These are phyloP conservation scores for Starmerella asiatica DNA, from an alignment of 805 yeast species.

Conservation along the genomic window DNA sequence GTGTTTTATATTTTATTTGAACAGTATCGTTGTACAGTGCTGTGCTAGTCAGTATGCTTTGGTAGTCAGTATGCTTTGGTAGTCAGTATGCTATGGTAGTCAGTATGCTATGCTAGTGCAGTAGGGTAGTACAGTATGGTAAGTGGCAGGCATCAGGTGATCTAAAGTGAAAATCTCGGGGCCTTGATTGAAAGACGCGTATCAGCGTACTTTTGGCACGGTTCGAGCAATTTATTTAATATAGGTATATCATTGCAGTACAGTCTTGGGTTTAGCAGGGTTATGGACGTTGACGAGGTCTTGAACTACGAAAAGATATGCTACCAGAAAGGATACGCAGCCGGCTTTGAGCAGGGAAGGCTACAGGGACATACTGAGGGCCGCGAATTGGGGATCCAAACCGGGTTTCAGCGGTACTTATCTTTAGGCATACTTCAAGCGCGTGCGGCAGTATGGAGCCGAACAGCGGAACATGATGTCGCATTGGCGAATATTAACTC, in stretches of 20 bases:
- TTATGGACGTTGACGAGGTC: constrained; percentile 16
- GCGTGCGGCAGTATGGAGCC: constrained; percentile 30
- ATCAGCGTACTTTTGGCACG: no score
- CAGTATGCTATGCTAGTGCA: no score
- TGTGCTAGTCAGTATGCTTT: no score
- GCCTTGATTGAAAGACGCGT: no score
- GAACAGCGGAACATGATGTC: constrained; percentile 8
- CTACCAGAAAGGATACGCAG: constrained; percentile 56
- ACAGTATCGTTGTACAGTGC: no score
- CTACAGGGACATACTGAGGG: constrained; percentile 58
- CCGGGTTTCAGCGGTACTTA: constrained; percentile 33
- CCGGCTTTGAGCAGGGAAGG: constrained; percentile 53
- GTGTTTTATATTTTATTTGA: background rate
- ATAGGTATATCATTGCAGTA: no score
- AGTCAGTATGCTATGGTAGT: no score
- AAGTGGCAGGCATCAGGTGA: no score
- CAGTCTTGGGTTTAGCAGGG: background rate
- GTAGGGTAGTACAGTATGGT: no score
- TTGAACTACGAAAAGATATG: constrained; percentile 20
- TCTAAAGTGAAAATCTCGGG: no score
- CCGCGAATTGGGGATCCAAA: constrained; percentile 56
- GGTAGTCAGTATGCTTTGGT: no score
- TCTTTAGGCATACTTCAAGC: constrained; percentile 57
- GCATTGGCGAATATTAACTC: constrained; percentile 21
- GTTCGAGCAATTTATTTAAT: no score